Evolutionary conservation across 805 yeast species (phyloP), one percentile per base, ranked within the genome.

Genomic region (Peterozyma toletana): DNA sequence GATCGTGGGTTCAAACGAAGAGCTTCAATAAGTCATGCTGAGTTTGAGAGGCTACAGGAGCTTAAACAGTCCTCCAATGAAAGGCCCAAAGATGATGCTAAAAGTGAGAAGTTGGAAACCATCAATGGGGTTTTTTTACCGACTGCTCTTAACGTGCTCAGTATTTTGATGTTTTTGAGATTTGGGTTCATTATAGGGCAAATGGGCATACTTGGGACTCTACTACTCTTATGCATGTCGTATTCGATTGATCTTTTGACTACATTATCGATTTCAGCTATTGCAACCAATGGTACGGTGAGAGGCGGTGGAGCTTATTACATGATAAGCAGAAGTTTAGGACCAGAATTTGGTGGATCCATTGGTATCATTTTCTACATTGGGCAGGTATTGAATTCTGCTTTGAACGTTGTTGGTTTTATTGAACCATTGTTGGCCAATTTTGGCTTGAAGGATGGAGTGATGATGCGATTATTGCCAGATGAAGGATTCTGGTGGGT

Each of bases 281-380:
- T 93, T 48, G 88, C 97, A 2, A 93, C 99, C 2, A 93, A 93
- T 58, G 99, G 99, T 17, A 88, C 95, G 0, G 98, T 93, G 2
- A 77, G 89, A 52, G 98, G 98, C 11, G 99, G 99, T 13, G 99
- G 99, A 39, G 97, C 98, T 0, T 93, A 93, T 59, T 93, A 89
- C 56, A 93, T 93, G 97, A 88, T 93, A 47, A 85, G 96, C 31
- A 73, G 99, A 52, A 83, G 96, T 31, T 67, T 93, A 48, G 99
- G 99, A 0, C 96, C 97, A 3, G 99, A 93, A 59, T 93, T 93
- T 63, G 99, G 99, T 27, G 99, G 99, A 3, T 85, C 96, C 3
- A 91, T 93, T 50, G 99, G 99, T 1, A 71, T 93, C 29, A 91
- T 93, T 18, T 93, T 93, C 60, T 95, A 84, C 57, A 71, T 93